phyloP scores from a whole-genome alignment of 202 grass and related monocot species.

The Zoysia matrella region DNA sequence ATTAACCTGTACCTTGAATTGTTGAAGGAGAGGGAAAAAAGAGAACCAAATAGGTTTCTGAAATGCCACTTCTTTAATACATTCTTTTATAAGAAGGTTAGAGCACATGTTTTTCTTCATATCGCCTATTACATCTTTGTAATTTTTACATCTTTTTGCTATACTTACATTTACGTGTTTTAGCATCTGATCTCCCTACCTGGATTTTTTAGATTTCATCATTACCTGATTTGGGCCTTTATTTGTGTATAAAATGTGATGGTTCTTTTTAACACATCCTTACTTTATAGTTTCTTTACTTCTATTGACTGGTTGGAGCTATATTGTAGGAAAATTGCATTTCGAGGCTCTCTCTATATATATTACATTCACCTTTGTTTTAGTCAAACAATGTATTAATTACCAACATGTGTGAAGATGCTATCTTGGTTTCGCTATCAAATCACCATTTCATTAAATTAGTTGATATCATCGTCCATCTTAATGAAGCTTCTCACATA shows the following conservation, averaged over 20 bases:
- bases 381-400: background rate
- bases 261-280: background rate
- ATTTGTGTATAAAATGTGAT: background rate
- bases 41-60: constrained; percentile 72
- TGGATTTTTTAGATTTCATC: constrained; percentile 11
- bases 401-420: background rate
- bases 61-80: constrained; percentile 97
- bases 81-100: constrained; percentile 95
- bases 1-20: constrained; percentile 92
- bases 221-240: constrained; percentile 15
- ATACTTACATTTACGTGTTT: constrained; percentile 2
- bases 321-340: background rate
- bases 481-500: background rate
- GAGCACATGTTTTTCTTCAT: constrained; percentile 38
- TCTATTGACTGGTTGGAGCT: background rate
- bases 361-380: background rate
- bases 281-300: background rate
- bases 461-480: background rate
- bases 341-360: too few relatives aligned
- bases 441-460: background rate
- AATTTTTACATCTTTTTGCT: constrained; percentile 8
- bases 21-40: constrained; percentile 79
- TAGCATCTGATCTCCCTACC: background rate
- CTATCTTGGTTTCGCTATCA: background rate
- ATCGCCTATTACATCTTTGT: constrained; percentile 2